Evolutionary conservation across 768 basidiomycete genomes (phyloP), one percentile per base, ranked within the genome.

Genomic region (Lentinula edodes): DNA sequence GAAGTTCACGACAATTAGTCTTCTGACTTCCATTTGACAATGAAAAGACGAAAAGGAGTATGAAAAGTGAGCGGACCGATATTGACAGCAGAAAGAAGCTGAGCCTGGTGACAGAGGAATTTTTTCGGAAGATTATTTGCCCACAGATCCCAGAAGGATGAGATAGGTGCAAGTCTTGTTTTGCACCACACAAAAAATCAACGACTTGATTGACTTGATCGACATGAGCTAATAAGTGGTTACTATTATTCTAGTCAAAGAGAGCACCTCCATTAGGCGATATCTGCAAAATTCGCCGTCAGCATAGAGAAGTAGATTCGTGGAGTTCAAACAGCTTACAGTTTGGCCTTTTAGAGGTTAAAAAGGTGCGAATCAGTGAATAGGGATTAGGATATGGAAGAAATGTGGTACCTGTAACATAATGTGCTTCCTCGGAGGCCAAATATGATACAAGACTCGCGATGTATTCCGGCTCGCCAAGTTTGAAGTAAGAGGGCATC

Each of bases 381-480:
- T 38, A 36, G 8, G 52, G 16, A 16, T 2, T 53, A 34, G 8
- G 13, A 43, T 3, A n/a, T 6, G 18, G 28, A 20, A 28, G 32
- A 10, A 20, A 57, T 35, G 41, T 3, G 38, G 10, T 35, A 53
- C 70, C 71, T 0, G 69, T 71, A 7, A 72, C 63, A 38, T 66
- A 66, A 46, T 65, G 62, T 13, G 69, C 67, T 18, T 72, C 69
- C 54, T 71, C 66, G n/a, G 70, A 71, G 36, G 66, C 62, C 5
- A 71, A 64, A 42, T 68, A 71, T 10, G 67, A 71, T 1, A 73
- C 70, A 12, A 69, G 39, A 13, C 66, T 60, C 35, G 71, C 70
- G 4, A 72, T 38, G 16, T 72, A 61, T 32, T 71, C 65, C 0
- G 70, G 64, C 7, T 65, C 59, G n/a, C 63, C 66, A 0, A 61